Percentiles rank a stretch among this genome's conserved stretches.
Conservation (phyloP, 305 asterid genomes). For the Fraxinus baroniana region DNA sequence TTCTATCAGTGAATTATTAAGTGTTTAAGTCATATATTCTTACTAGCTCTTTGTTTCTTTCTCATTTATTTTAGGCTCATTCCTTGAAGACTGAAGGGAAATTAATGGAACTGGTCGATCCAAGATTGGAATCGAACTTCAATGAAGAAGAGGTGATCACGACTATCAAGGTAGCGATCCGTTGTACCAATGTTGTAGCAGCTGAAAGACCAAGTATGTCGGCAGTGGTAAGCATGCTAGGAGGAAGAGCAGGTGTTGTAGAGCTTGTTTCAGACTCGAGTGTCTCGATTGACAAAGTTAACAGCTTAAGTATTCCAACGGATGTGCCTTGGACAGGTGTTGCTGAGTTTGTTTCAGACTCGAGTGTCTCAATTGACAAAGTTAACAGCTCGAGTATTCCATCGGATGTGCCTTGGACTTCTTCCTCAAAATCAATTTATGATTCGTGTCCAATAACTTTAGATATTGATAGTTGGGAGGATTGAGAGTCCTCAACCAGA, state of each 20-base stretch:
- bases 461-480: conserved; percentile 34
- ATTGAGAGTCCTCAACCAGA: background rate
- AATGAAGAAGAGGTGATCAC: conserved; percentile 37
- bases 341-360: too few relatives aligned
- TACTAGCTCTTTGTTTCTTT: background rate
- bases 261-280: conserved; percentile 19
- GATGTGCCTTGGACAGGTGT: too few relatives aligned
- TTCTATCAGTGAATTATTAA: too few relatives aligned
- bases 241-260: conserved; percentile 34
- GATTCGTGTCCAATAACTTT: too few relatives aligned
- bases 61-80: conserved; percentile 39
- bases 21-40: background rate
- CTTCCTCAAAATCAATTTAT: too few relatives aligned
- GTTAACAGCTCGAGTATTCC: too few relatives aligned
- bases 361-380: too few relatives aligned
- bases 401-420: too few relatives aligned
- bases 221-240: conserved; percentile 56
- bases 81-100: conserved; percentile 39
- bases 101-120: conserved; percentile 53
- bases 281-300: conserved; percentile 13
- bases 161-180: conserved; percentile 43
- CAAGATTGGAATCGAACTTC: conserved; percentile 41
- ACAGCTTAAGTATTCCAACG: too few relatives aligned
- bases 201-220: conserved; percentile 65
- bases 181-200: conserved; percentile 49